Evolutionary conservation across 2,329 filamentous ascomycete species (phyloP).

Genomic region (Pyrenochaeta sp.): DNA sequence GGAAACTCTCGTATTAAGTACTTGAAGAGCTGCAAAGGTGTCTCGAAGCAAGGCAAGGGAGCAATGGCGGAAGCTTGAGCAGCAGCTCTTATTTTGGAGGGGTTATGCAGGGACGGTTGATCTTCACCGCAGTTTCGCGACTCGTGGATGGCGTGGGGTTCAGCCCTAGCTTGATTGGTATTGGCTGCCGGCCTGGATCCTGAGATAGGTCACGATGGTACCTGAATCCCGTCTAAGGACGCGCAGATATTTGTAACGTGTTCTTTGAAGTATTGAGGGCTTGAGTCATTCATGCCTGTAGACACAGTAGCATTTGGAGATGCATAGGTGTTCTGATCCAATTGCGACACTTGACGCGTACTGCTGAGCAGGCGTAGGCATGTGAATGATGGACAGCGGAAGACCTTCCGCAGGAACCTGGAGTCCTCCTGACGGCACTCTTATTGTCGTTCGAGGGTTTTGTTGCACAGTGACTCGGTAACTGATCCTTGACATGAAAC

Average conservation of each 20-base stretch:
- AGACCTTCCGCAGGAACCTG: not conserved
- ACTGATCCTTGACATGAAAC: not conserved
- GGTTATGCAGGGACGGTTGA: constrained; percentile 28
- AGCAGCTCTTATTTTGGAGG: constrained; percentile 25
- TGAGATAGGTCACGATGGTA: constrained; percentile 15
- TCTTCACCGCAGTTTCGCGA: constrained; percentile 30
- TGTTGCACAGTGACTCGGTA: not conserved
- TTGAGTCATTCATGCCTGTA: not conserved
- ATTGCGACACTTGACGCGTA: constrained; percentile 4
- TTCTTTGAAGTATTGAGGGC: constrained; percentile 3
- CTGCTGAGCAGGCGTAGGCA: constrained; percentile 5
- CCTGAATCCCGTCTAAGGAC: constrained; percentile 9
- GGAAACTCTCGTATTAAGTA: not conserved
- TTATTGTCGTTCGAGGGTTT: too few species aligned
- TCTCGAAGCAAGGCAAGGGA: constrained; percentile 15
- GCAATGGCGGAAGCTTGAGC: constrained; percentile 7
- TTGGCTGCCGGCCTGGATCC: constrained; percentile 13
- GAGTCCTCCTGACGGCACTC: too few species aligned
- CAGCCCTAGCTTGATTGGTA: constrained; percentile 19
- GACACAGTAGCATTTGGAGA: not conserved
- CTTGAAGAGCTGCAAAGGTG: not conserved
- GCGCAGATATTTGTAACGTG: constrained; percentile 9
- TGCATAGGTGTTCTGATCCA: constrained; percentile 1
- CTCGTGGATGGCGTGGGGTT: constrained; percentile 27
- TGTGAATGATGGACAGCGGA: constrained; percentile 7